These are phyloP conservation scores for Rhytidhysteron rufulum DNA, from an alignment of 2,329 filamentous ascomycete species.

Conservation along the genomic window DNA sequence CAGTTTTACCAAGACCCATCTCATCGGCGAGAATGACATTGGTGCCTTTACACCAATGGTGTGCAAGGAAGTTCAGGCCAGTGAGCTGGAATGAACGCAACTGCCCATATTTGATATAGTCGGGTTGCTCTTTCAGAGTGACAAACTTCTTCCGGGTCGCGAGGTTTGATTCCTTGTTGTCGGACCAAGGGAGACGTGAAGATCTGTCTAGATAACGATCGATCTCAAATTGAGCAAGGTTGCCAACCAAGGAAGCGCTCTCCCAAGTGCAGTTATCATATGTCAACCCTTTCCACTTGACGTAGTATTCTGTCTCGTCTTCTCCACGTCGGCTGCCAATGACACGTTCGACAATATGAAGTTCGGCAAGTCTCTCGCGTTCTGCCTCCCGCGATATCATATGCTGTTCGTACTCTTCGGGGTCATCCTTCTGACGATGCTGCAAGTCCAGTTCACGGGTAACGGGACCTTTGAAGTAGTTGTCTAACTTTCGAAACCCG, in stretches of 20 bases:
- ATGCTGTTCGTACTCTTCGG: conserved; percentile 87
- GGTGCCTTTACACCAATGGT: conserved; percentile 91
- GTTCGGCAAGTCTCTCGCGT: conserved; percentile 82
- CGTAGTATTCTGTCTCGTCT: conserved; percentile 79
- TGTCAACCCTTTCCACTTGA: conserved; percentile 94
- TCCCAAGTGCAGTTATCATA: conserved; percentile 98
- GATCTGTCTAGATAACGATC: conserved; percentile 86
- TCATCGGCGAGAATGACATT: conserved; percentile 98
- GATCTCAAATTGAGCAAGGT: conserved; percentile 81
- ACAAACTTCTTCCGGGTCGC: conserved; percentile 57
- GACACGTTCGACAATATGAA: conserved; percentile 87
- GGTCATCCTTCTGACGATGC: conserved; percentile 55
- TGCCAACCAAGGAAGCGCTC: conserved; percentile 66
- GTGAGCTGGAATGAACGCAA: conserved; percentile 90
- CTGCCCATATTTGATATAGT: conserved; percentile 79
- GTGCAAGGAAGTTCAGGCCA: conserved; percentile 89
- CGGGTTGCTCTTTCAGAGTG: conserved; percentile 72
- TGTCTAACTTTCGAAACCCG: conserved; percentile 85
- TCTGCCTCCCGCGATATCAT: conserved; percentile 92
- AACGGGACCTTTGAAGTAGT: conserved; percentile 85
- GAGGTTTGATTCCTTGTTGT: conserved; percentile 70
- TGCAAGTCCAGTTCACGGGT: conserved; percentile 71
- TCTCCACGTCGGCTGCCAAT: conserved; percentile 80
- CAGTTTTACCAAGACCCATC: conserved; percentile 97
- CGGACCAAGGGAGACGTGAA: conserved; percentile 74